These are phyloP conservation scores for Amesomyces nigricolor DNA, from an alignment of 2,329 filamentous ascomycete genomes.

Conservation along the genomic window DNA sequence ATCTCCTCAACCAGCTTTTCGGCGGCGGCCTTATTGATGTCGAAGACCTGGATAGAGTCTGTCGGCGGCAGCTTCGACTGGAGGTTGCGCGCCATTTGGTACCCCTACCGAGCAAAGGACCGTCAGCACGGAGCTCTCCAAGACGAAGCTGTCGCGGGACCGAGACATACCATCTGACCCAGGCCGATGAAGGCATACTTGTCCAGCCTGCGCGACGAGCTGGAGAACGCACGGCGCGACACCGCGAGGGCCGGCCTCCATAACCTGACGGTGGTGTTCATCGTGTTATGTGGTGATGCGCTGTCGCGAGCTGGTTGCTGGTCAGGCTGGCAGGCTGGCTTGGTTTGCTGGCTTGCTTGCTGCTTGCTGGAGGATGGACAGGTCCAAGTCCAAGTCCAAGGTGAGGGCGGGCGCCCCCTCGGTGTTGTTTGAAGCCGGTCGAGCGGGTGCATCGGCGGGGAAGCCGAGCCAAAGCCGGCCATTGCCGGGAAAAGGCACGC, in stretches of 20 bases:
- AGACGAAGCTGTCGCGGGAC: background rate
- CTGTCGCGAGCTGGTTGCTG: background rate
- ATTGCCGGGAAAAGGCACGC: conserved; percentile 31
- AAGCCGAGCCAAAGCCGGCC: conserved; percentile 30
- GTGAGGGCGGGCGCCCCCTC: background rate
- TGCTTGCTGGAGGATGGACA: background rate
- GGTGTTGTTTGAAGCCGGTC: conserved; percentile 12
- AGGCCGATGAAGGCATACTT: conserved; percentile 56
- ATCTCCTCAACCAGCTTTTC: conserved; percentile 45
- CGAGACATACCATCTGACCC: conserved; percentile 51
- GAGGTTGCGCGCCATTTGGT: conserved; percentile 59
- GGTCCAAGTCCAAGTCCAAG: background rate
- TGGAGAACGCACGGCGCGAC: conserved; percentile 47
- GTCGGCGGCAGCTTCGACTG: conserved; percentile 48
- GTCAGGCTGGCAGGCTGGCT: background rate
- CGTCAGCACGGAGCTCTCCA: background rate
- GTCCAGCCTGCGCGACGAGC: conserved; percentile 42
- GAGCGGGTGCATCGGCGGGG: conserved; percentile 15
- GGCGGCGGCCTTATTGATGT: conserved; percentile 49
- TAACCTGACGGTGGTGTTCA: conserved; percentile 24
- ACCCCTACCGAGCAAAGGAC: conserved; percentile 41
- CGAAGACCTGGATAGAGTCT: conserved; percentile 50
- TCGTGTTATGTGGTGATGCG: conserved; percentile 12
- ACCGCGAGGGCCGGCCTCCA: conserved; percentile 25
- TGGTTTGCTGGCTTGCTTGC: background rate